Conservation (phyloP, 768 basidiomycete species). For the Lactarius sp. region DNA sequence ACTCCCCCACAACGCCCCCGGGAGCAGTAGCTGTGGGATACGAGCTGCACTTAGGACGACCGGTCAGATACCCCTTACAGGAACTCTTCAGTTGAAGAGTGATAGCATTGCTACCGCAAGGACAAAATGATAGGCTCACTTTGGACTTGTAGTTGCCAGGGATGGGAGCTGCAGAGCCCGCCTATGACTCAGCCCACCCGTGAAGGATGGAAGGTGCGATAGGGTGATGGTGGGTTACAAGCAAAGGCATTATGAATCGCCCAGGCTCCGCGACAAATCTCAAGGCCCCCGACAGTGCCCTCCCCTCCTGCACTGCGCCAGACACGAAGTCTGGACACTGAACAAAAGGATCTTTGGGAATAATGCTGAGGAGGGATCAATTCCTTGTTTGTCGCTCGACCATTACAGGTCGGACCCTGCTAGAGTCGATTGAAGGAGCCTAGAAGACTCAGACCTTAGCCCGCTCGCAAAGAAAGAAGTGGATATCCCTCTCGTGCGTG, state of each 20-base stretch:
- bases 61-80: neutral
- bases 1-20: neutral
- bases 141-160: neutral
- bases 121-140: neutral
- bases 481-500: slow-evolving; percentile 39
- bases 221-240: slow-evolving; percentile 4
- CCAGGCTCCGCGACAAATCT: slow-evolving; percentile 24
- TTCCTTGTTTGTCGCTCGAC: slow-evolving; percentile 70
- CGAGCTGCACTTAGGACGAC: neutral
- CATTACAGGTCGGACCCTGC: slow-evolving; percentile 54
- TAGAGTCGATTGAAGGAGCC: slow-evolving; percentile 59
- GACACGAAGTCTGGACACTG: slow-evolving; percentile 34
- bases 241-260: slow-evolving; percentile 1
- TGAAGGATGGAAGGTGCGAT: slow-evolving; percentile 20
- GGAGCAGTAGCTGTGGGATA: neutral
- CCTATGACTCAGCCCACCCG: slow-evolving; percentile 19
- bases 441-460: slow-evolving; percentile 77
- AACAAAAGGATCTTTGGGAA: slow-evolving; percentile 43
- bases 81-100: neutral
- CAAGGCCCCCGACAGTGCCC: slow-evolving; percentile 21
- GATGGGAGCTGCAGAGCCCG: slow-evolving; percentile 14
- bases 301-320: slow-evolving; percentile 12
- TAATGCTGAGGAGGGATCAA: slow-evolving; percentile 26
- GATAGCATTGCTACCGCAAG: neutral
- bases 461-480: slow-evolving; percentile 54